Evolutionary conservation across 257 asterid species (phyloP).

Genomic region (Nemophila menziesii): DNA sequence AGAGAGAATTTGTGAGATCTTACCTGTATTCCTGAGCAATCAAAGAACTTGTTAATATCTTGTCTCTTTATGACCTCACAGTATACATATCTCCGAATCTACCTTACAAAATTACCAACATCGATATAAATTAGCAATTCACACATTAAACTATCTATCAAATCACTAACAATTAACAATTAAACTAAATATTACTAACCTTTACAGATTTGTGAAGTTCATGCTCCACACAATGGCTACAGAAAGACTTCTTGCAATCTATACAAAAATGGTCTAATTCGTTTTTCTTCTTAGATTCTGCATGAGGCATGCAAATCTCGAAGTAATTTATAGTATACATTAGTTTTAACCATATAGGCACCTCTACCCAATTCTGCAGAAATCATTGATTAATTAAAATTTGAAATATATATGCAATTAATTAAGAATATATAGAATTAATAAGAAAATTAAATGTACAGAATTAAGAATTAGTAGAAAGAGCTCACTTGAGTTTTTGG

Average conservation of each 20-base stretch:
- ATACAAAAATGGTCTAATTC: slow-evolving; percentile 7
- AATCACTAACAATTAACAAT: background rate
- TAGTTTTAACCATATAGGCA: slow-evolving; percentile 4
- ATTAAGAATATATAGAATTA: no score
- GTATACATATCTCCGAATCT: slow-evolving; percentile 10
- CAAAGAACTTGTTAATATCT: slow-evolving; percentile 3
- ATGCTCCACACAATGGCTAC: slow-evolving; percentile 4
- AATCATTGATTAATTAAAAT: background rate
- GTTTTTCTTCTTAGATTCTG: slow-evolving; percentile 7
- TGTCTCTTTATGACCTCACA: slow-evolving; percentile 5
- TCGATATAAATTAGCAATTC: no score
- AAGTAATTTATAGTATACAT: slow-evolving; percentile 1
- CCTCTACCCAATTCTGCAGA: slow-evolving; percentile 1
- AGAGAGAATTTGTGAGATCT: no score
- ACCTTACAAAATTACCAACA: background rate
- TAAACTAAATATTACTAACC: background rate
- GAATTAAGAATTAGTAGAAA: background rate
- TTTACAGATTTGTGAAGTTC: background rate
- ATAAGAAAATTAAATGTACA: no score
- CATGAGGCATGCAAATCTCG: background rate
- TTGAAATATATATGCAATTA: no score
- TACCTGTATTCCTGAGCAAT: slow-evolving; percentile 8
- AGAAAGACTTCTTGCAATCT: background rate
- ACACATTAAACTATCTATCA: no score
- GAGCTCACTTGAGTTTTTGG: background rate